Conservation (phyloP, 2,329 filamentous ascomycete genomes). For the Chalara sp. region DNA sequence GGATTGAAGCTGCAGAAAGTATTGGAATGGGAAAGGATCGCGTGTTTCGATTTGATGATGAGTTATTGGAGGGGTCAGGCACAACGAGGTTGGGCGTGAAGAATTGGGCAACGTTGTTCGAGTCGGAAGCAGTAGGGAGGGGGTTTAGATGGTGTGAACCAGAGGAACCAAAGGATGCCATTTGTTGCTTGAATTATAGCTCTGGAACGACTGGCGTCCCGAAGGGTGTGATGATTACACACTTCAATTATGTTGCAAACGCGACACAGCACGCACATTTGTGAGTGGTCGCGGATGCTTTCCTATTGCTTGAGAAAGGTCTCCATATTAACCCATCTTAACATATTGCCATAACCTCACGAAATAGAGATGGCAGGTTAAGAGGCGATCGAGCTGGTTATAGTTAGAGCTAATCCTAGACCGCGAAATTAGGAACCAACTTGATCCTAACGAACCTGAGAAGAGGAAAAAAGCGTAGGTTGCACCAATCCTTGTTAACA, state of each 20-base stretch:
- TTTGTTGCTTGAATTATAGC: conserved; percentile 73
- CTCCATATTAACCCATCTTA: no score
- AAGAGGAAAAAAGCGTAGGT: conserved; percentile 66
- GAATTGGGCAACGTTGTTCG: conserved; percentile 61
- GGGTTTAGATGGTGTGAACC: conserved; percentile 51
- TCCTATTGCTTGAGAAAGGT: no score
- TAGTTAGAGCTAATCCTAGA: no score
- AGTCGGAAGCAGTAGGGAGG: conserved; percentile 41
- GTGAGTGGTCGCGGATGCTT: no score
- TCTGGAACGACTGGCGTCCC: conserved; percentile 76
- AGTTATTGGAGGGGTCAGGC: conserved; percentile 36
- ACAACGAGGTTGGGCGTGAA: conserved; percentile 34
- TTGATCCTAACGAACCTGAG: conserved; percentile 47
- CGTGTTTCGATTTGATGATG: conserved; percentile 62
- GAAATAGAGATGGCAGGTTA: no score
- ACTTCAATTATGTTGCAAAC: conserved; percentile 18
- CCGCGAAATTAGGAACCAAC: conserved; percentile 33
- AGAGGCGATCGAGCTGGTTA: no score
- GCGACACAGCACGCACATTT: conserved; percentile 39
- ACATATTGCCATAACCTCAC: no score
- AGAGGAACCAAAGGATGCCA: conserved; percentile 28
- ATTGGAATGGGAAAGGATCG: conserved; percentile 46
- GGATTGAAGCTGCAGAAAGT: conserved; percentile 56
- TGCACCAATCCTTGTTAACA: conserved; percentile 71
- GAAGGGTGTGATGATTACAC: conserved; percentile 65